Evolutionary conservation across 2,329 filamentous ascomycete genomes (phyloP), one percentile per base, ranked within the genome.

Genomic region (Myriosclerotinia curreyana): DNA sequence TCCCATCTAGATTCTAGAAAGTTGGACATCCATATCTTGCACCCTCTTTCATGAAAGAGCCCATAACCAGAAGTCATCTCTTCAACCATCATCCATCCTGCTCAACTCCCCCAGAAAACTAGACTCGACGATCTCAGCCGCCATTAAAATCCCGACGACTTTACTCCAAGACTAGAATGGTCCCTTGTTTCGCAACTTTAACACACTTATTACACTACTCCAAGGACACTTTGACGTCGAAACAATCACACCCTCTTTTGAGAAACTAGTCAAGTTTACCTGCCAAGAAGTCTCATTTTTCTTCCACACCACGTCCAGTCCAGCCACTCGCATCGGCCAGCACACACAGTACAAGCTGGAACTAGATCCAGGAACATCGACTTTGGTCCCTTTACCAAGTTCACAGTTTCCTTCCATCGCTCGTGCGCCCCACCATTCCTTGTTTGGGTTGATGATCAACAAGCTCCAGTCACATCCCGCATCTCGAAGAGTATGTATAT

Each of bases 401-500:
- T 63, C 15, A 25, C 38, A 58, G 42, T 49, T 58, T 62, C 31
- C 34, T 22, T 48, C 62, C 53, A 64, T 63, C 70, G 69, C 68
- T 69, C 67, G 70, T 70, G 71, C 71, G 60, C 68, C 68, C 68
- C 68, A 55, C 66, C 68, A 69, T 62, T 69, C 67, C 70, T 17
- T 49, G 64, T 69, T 66, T 69, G 68, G 48, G 67, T 46, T 46
- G 15, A 20, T 38, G 68, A 64, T 60, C 65, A 60, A 63, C 62
- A 66, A 59, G 54, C 54, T 68, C 51, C 62, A 67, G 25, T 66
- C 62, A 69, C 63, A 66, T 64, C 48, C 64, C 67, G 62, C 65
- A 65, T 64, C 67, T 63, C 55, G 60, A 48, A 67, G 60, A 70
- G 70, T 73, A 73, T 73, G 71, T 73, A 73, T 69, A 72, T 64